Base-by-base conservation (phyloP, 2,329 filamentous ascomycete species). In the Alternaria infectoria region DNA sequence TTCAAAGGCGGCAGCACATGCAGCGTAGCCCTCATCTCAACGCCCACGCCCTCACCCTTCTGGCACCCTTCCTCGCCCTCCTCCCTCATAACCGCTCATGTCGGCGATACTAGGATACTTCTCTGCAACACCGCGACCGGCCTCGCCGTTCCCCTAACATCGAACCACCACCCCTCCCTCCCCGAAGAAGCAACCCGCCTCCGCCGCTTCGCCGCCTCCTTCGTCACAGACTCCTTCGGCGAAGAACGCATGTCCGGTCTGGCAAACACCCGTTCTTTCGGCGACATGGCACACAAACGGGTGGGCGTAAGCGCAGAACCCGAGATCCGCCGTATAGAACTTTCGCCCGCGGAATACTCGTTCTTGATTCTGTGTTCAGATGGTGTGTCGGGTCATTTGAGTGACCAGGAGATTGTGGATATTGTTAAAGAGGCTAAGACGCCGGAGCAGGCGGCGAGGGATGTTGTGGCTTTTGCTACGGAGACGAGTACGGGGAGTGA, bases 1-100 rank as follows among this genome's bases (percentile, higher is more conserved):
- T 98, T 98, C 84, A 92, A 94, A 75, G 96, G 96, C 64, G 96
- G 96, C 61, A 97, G 93, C 57, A 99, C 96, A 2, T 94, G 93
- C 45, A 97, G 93, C 17, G 84, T 97, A 17, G 94, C 90, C 1
- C 86, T 99, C 75, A 93, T 99, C 59, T 97, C 93, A 0, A 98
- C 96, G 0, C 93, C 95, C 0, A 96, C 93, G 0, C 90, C 94
- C 0, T 91, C 91, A 0, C 96, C 96, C 0, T 99, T 97, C 81
- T 99, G 96, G 96, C 93, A 98, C 74, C 96, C 96, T 0, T 88
- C 90, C 5, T 91, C 93, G 0, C 91, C 93, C 4, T 93, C 91
- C 0, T 96, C 93, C 1, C 82, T 99, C 36, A 82, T 97, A 15
- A 90, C 93, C 7, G 93, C 93, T 0, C 96, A 99, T 77, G 93